phyloP scores from a whole-genome alignment of 1,139 yeast genomes.

The Yamadazyma dushanensis region DNA sequence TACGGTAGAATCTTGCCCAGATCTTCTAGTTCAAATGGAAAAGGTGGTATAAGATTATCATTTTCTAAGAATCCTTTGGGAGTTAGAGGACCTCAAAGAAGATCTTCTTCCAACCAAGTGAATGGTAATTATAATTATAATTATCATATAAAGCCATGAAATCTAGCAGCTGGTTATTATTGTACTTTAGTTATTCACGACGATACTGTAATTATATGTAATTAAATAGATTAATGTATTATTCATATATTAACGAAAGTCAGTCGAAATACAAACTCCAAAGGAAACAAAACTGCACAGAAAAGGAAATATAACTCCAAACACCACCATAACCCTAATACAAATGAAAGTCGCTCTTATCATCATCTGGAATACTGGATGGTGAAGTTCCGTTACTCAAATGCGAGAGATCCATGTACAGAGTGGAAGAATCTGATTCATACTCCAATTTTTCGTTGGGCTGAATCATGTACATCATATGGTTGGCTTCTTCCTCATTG shows the following conservation, averaged over 20 bases:
- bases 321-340: too few species aligned
- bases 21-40: constrained; percentile 66
- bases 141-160: constrained; percentile 14
- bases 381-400: too few species aligned
- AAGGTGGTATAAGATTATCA: constrained; percentile 92
- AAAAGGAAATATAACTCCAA: too few species aligned
- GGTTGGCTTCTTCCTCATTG: too few species aligned
- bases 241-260: constrained; percentile 6
- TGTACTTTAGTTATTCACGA: constrained; percentile 12
- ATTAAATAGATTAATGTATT: constrained; percentile 13
- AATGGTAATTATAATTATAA: constrained; percentile 15
- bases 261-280: too few species aligned
- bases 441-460: too few species aligned
- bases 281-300: not conserved
- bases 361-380: too few species aligned
- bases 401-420: too few species aligned
- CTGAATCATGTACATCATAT: too few species aligned
- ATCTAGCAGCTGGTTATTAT: constrained; percentile 9
- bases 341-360: too few species aligned
- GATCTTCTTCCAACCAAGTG: constrained; percentile 39
- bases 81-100: constrained; percentile 72
- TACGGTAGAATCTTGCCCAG: constrained; percentile 84
- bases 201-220: constrained; percentile 14
- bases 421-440: too few species aligned
- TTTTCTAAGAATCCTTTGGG: constrained; percentile 96